Conservation (phyloP, 352 stramenopile genomes). For the Pythium chondricola region DNA sequence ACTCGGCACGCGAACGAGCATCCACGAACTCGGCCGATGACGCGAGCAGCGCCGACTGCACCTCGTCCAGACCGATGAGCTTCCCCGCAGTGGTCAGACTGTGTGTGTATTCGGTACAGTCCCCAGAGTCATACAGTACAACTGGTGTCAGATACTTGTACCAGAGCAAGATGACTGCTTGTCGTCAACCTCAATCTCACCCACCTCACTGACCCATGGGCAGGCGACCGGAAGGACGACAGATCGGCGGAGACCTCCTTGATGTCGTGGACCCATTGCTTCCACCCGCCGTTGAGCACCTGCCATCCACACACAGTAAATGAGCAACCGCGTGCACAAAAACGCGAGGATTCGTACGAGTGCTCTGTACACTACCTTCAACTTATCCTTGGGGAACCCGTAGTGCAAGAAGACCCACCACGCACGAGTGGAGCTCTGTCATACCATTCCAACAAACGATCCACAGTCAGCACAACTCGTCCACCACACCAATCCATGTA, state of each 20-base stretch:
- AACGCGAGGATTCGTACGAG: neutral
- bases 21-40: conserved; percentile 30
- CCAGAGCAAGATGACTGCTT: neutral
- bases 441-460: neutral
- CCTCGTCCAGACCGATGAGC: conserved; percentile 23
- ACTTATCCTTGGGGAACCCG: conserved; percentile 59
- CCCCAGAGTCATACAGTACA: conserved; percentile 16
- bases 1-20: conserved; percentile 30
- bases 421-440: conserved; percentile 51
- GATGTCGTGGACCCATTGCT: conserved; percentile 51
- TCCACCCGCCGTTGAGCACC: conserved; percentile 66
- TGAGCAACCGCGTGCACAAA: neutral
- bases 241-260: conserved; percentile 34
- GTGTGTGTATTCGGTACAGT: neutral
- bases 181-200: neutral
- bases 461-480: neutral
- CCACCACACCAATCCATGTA: no score
- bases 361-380: conserved; percentile 38
- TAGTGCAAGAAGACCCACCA: conserved; percentile 82
- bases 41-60: conserved; percentile 23
- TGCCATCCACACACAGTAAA: conserved; percentile 4
- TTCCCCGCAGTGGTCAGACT: conserved; percentile 21
- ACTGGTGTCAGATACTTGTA: no score
- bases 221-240: conserved; percentile 5
- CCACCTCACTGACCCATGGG: conserved; percentile 6